A percentile compares a stretch with the other conserved stretches of the same genome.
phyloP scores from a whole-genome alignment of 2,329 filamentous ascomycete genomes.

The Xylariaceae sp. region DNA sequence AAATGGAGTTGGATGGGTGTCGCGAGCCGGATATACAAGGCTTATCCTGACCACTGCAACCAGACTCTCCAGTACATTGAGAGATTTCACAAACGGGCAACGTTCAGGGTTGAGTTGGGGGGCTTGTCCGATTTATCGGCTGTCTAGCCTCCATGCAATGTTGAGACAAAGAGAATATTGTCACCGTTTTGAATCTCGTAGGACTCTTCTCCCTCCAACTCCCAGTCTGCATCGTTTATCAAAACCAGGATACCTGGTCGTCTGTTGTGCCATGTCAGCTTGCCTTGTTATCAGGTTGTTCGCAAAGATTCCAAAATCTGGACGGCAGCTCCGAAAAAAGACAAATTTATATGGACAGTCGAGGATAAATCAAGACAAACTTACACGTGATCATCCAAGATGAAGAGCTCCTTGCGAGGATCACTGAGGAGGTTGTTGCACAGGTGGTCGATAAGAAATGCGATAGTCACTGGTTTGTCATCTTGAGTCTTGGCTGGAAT shows the following conservation, averaged over 20 bases:
- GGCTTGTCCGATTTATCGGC: too few species aligned
- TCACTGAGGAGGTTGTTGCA: slow-evolving; percentile 84
- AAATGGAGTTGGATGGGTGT: not conserved
- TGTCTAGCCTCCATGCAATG: slow-evolving; percentile 81
- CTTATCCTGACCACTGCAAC: slow-evolving; percentile 6
- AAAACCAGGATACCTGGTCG: slow-evolving; percentile 93
- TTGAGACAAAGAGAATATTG: slow-evolving; percentile 94
- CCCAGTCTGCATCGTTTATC: slow-evolving; percentile 98
- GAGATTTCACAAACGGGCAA: slow-evolving; percentile 8
- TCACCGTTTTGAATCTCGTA: slow-evolving; percentile 82
- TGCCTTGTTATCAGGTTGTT: slow-evolving; percentile 4
- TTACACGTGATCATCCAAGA: slow-evolving; percentile 84
- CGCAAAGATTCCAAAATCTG: slow-evolving; percentile 14
- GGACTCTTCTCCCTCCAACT: slow-evolving; percentile 88
- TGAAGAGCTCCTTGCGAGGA: slow-evolving; percentile 80
- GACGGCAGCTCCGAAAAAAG: not conserved
- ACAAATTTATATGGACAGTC: not conserved
- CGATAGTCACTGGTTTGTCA: slow-evolving; percentile 64
- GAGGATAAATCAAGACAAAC: slow-evolving; percentile 32
- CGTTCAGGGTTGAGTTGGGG: not conserved
- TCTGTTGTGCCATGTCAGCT: slow-evolving; percentile 46
- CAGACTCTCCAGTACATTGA: slow-evolving; percentile 2
- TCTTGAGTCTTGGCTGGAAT: slow-evolving; percentile 63
- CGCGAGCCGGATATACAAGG: slow-evolving; percentile 10
- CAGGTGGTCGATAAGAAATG: slow-evolving; percentile 74